Evolutionary conservation across 192 early-diverging fungal species (phyloP).

Genomic region (Pilobolus umbonatus): DNA sequence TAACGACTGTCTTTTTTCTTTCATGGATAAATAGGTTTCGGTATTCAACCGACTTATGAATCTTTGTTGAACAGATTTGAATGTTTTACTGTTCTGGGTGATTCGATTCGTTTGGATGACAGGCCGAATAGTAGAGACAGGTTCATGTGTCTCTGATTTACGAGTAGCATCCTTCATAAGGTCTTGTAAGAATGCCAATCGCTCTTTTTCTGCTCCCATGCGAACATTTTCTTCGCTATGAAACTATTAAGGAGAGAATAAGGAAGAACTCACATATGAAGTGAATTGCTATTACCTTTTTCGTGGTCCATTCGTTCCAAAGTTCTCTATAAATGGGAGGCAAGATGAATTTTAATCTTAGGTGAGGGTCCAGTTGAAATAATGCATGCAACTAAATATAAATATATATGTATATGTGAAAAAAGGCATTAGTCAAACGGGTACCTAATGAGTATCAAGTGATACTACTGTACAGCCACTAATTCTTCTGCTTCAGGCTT

Average conservation of each 20-base stretch:
- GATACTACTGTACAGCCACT: constrained; percentile 12
- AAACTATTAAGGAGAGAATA: constrained; percentile 2
- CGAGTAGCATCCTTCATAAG: constrained; percentile 1
- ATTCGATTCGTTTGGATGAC: not conserved
- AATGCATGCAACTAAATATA: constrained; percentile 17
- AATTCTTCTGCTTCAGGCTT: constrained; percentile 23
- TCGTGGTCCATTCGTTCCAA: constrained; percentile 22
- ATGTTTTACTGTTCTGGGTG: not conserved
- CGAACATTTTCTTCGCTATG: constrained; percentile 1
- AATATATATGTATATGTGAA: not conserved
- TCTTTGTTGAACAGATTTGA: not conserved
- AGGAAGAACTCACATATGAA: not conserved
- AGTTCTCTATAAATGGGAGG: constrained; percentile 16
- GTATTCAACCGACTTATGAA: constrained; percentile 12
- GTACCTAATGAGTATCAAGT: not conserved
- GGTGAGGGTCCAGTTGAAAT: constrained; percentile 11
- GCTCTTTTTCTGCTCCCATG: constrained; percentile 11
- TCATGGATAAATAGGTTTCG: not conserved
- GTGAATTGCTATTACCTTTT: constrained; percentile 10
- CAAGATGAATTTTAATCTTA: constrained; percentile 1
- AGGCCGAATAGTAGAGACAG: not conserved
- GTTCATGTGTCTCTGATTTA: not conserved
- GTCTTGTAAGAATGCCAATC: constrained; percentile 17
- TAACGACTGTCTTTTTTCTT: constrained; percentile 47
- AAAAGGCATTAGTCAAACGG: too few species aligned